Base-by-base conservation (phyloP, 2,329 filamentous ascomycete genomes). In the Tolypocladium ophioglossoides region DNA sequence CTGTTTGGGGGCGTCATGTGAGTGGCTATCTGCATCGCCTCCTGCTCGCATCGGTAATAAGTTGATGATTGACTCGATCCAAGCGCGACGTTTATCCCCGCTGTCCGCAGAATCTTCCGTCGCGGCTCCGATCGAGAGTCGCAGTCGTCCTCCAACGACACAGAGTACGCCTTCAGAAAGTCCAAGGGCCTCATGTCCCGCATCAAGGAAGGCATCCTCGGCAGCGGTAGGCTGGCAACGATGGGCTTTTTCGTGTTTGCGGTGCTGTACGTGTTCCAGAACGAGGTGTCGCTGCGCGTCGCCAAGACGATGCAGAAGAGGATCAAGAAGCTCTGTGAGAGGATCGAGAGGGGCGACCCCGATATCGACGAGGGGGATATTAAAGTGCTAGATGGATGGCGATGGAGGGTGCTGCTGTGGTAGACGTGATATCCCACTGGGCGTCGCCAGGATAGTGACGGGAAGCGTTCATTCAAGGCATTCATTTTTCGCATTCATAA, bases 251-350 rank as follows among this genome's bases (percentile, higher is more conserved):
- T 83, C 35, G 77, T 83, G 3, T 77, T 82, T 57, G 75, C 78
- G 2, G 75, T 80, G 22, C 67, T 83, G 40, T 82, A 80, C 63
- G 74, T 83, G 14, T 83, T 83, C 57, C 74, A 76, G 61, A 81
- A 79, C 62, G 80, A 83, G 64, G 79, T 83, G 22, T 72, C 76
- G 52, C 63, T 83, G 49, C 74, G 78, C 5, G 78, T 81, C 4
- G 78, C 77, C 12, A 72, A 71, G 61, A 82, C 78, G 4, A 65
- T 80, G 20, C 70, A 72, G 34, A 77, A 75, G 63, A 68, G 78
- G 32, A 61, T 82, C 50, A 77, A 74, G 67, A 71, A 70, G 49
- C 70, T 83, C 9, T 66, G 68, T 32, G 62, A 68, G 27, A 74
- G 75, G 61, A 68, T 82, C 18, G 76, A 81, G 62, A 62, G 69